Conservation (phyloP, 2,329 filamentous ascomycete genomes). For the Pseudogymnoascus sp. region DNA sequence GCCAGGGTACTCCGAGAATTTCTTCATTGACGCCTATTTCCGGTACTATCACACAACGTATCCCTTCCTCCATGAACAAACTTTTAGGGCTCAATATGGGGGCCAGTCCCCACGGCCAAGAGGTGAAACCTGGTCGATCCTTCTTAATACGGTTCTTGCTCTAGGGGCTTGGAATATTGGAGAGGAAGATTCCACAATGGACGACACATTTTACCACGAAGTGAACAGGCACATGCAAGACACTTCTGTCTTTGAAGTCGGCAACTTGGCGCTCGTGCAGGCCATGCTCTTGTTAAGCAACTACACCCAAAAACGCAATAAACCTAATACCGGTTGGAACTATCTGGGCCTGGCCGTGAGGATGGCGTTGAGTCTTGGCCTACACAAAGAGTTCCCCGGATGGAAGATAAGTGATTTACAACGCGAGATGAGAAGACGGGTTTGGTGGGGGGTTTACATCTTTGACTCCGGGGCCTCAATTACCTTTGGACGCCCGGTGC, state of each 20-base stretch:
- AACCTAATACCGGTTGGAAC: conserved; percentile 46
- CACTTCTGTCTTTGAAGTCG: conserved; percentile 29
- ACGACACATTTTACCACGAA: conserved; percentile 27
- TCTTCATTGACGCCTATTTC: conserved; percentile 19
- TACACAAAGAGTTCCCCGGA: conserved; percentile 38
- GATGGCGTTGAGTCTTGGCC: conserved; percentile 43
- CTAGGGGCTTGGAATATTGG: conserved; percentile 31
- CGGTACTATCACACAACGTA: conserved; percentile 16
- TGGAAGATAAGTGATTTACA: conserved; percentile 35
- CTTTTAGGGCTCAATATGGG: conserved; percentile 16
- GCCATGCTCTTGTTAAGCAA: conserved; percentile 31
- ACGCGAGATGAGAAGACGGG: conserved; percentile 33
- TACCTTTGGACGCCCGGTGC: conserved; percentile 37
- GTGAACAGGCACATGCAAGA: conserved; percentile 25
- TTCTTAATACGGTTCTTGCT: conserved; percentile 31
- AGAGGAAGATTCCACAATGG: conserved; percentile 23
- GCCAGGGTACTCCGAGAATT: background rate
- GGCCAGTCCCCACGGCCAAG: conserved; percentile 16
- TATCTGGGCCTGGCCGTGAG: conserved; percentile 43
- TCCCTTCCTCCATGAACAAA: conserved; percentile 19
- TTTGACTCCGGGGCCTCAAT: conserved; percentile 42
- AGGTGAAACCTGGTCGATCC: conserved; percentile 28
- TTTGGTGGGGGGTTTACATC: conserved; percentile 39
- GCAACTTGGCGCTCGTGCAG: conserved; percentile 29
- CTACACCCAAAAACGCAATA: conserved; percentile 39